Evolutionary conservation across 2,329 filamentous ascomycete genomes (phyloP).

Genomic region (Gliomastix tumulicola): DNA sequence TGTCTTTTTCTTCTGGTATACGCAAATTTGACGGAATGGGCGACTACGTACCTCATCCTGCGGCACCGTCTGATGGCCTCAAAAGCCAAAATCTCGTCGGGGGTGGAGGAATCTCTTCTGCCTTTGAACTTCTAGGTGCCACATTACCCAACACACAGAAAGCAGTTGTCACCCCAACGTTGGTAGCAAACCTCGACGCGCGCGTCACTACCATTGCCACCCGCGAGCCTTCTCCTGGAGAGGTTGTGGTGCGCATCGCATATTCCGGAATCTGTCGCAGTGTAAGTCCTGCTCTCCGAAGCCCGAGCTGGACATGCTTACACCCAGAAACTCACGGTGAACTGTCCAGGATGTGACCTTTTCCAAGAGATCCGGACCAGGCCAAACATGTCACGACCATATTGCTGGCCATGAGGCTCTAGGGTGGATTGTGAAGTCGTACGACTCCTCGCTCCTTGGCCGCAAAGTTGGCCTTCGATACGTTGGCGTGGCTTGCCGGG

Average conservation of each 20-base stretch:
- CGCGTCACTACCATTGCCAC: not conserved
- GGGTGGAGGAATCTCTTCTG: too few species aligned
- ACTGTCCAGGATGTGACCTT: not conserved
- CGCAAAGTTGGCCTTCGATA: not conserved
- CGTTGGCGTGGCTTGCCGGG: not conserved
- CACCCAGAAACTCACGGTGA: not conserved
- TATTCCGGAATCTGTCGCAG: not conserved
- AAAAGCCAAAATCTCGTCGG: too few species aligned
- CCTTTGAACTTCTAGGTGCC: too few species aligned
- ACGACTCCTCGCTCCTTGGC: not conserved
- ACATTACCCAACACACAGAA: too few species aligned
- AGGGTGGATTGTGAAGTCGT: not conserved
- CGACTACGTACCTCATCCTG: too few species aligned
- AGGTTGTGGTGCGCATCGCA: not conserved
- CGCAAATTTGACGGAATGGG: too few species aligned
- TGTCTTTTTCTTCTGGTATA: too few species aligned
- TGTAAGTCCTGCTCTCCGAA: not conserved
- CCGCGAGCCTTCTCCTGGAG: not conserved
- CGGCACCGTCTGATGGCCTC: too few species aligned
- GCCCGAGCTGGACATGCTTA: not conserved
- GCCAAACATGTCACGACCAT: not conserved
- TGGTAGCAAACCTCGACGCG: not conserved
- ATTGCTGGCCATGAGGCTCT: slow-evolving; percentile 3
- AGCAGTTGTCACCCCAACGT: not conserved
- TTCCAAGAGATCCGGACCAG: not conserved